A percentile compares a stretch with the other conserved stretches of the same genome.
Conservation (phyloP, 495 filamentous ascomycete genomes). For the Hypomontagnella monticulosa region DNA sequence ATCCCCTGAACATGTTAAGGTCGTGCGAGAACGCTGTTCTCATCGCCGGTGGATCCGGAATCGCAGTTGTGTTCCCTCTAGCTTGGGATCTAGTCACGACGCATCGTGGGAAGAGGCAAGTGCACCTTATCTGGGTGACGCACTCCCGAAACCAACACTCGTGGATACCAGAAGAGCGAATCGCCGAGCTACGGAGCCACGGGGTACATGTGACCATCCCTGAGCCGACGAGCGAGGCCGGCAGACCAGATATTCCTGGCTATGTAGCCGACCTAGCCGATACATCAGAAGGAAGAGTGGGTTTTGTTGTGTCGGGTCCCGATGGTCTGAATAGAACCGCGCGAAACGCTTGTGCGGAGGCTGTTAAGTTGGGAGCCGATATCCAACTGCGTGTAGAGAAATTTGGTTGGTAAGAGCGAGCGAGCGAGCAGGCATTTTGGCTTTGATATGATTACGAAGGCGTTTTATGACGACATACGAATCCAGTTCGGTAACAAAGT, state of each 20-base stretch:
- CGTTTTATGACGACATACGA: constrained; percentile 3
- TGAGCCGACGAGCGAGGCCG: constrained; percentile 59
- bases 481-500: neutral
- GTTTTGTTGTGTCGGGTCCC: constrained; percentile 64
- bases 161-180: constrained; percentile 60
- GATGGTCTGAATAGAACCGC: constrained; percentile 62
- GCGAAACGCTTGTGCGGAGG: constrained; percentile 61
- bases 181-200: constrained; percentile 53
- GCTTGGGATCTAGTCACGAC: constrained; percentile 51
- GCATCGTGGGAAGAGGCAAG: constrained; percentile 44
- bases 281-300: constrained; percentile 44
- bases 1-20: constrained; percentile 50
- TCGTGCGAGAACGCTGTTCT: constrained; percentile 58
- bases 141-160: constrained; percentile 58
- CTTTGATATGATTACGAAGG: neutral
- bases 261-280: constrained; percentile 48
- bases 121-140: constrained; percentile 67
- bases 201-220: constrained; percentile 63
- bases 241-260: constrained; percentile 59
- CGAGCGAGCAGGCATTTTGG: neutral
- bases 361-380: constrained; percentile 52
- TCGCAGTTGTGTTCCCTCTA: constrained; percentile 66
- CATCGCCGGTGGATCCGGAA: constrained; percentile 71
- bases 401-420: constrained; percentile 57
- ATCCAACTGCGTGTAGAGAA: constrained; percentile 59